Evolutionary conservation across 768 basidiomycete species (phyloP), one percentile per base, ranked within the genome.

Genomic region (Naganishia kalamii): DNA sequence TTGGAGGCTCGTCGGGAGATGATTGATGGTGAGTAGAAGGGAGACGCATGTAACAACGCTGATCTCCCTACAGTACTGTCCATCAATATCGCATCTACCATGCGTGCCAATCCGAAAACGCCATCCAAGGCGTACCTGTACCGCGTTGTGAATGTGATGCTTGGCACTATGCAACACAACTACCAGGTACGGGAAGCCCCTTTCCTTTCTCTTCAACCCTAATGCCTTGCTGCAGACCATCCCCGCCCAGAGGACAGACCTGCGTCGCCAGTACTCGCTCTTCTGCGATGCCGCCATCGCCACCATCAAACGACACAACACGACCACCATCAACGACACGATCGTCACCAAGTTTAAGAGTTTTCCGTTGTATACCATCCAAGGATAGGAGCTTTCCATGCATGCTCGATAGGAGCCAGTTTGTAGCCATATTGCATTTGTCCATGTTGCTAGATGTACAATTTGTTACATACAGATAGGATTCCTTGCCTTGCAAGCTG

Each of bases 111-210:
- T 15, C 65, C 66, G 3, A 50, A 62, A 60, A 67, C 35, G 75
- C 78, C 62, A 52, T 62, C 4, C 62, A 73, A 65, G 73, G 71
- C 25, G 33, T 75, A 69, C 54, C 51, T 66, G 43, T 80, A 59
- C 71, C 69, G 30, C 69, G 74, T 30, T 74, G 79, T 65, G 80
- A 81, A 69, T 74, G 81, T 62, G 70, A 64, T 86, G 77, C 78
- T 86, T 30, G 81, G 82, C 23, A 75, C 81, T 1, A 84, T 87
- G 83, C 77, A 82, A 23, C 79, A 80, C 32, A 81, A 81, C 41
- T 77, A 79, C 65, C 72, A 77, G 73, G 86, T 85, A 69, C 46
- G 75, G 72, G 13, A 13, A 11, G 15, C 2, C 19, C 29, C n/a
- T 4, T 7, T 0, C 13, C 11, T 19, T 4, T 6, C 12, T 19